Evolutionary conservation across 1,284 basidiomycete species (phyloP).

Genomic region (Puccinia triticina): DNA sequence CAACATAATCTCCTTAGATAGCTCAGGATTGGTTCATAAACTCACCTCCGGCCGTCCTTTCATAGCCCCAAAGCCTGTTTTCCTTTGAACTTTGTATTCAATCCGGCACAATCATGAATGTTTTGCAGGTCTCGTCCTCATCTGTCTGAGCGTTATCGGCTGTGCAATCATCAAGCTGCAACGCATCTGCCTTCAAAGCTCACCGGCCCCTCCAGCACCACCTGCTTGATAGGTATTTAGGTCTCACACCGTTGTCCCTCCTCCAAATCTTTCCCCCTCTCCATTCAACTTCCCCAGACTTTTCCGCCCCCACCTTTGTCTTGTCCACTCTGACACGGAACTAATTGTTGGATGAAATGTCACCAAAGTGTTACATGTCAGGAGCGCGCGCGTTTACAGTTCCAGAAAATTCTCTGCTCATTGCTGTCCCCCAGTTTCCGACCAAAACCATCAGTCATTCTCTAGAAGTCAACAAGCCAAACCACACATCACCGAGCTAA

Average conservation of each 20-base stretch:
- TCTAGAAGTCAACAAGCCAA: too few species aligned
- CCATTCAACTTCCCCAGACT: too few species aligned
- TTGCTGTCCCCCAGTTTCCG: too few species aligned
- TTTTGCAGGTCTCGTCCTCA: not conserved
- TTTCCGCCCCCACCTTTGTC: not conserved
- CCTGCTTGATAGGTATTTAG: not conserved
- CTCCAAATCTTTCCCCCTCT: not conserved
- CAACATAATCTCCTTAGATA: not conserved
- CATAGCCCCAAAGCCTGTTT: not conserved
- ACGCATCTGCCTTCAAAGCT: not conserved
- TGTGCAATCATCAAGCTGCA: not conserved
- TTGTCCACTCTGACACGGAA: not conserved
- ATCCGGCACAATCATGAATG: not conserved
- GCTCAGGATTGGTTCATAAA: not conserved
- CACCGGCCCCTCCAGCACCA: not conserved
- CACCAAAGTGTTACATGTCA: too few species aligned
- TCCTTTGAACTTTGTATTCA: not conserved
- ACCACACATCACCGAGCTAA: too few species aligned
- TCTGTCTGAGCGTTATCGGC: not conserved
- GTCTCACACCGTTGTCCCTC: not conserved
- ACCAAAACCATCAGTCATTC: too few species aligned
- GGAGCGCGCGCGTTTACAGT: too few species aligned
- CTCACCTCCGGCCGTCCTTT: not conserved
- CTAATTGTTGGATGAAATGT: too few species aligned
- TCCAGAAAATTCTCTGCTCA: too few species aligned